phyloP scores from a whole-genome alignment of 2,329 filamentous ascomycete species.

The Cercospora sesami region DNA sequence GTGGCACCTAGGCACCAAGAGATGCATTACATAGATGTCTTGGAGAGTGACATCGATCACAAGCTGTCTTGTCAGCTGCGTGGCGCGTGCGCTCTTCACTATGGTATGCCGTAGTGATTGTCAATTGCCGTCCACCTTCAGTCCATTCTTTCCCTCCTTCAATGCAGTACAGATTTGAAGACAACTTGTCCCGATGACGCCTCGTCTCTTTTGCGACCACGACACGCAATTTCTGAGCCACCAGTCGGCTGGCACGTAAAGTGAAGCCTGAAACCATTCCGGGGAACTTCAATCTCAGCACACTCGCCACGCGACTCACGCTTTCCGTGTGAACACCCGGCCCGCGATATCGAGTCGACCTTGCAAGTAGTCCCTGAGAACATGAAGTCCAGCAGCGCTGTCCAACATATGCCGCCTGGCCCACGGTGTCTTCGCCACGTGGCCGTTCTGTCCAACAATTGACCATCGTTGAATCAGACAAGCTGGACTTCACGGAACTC shows the following conservation, averaged over 20 bases:
- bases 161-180: background rate
- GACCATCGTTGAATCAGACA: background rate
- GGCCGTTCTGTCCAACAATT: background rate
- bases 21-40: slow-evolving; percentile 6
- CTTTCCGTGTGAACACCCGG: background rate
- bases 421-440: background rate
- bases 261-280: background rate
- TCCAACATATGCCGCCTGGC: background rate
- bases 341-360: background rate
- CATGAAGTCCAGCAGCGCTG: background rate
- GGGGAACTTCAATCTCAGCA: background rate
- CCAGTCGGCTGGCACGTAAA: background rate
- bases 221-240: background rate
- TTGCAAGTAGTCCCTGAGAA: background rate
- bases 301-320: background rate
- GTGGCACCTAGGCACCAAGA: slow-evolving; percentile 13
- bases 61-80: slow-evolving; percentile 6
- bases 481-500: background rate
- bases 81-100: background rate
- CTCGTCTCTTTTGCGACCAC: background rate
- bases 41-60: slow-evolving; percentile 4
- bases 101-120: background rate
- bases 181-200: background rate
- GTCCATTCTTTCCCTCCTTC: background rate
- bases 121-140: background rate